phyloP scores from a whole-genome alignment of 257 asterid species.

The Leptodermis oblonga region DNA sequence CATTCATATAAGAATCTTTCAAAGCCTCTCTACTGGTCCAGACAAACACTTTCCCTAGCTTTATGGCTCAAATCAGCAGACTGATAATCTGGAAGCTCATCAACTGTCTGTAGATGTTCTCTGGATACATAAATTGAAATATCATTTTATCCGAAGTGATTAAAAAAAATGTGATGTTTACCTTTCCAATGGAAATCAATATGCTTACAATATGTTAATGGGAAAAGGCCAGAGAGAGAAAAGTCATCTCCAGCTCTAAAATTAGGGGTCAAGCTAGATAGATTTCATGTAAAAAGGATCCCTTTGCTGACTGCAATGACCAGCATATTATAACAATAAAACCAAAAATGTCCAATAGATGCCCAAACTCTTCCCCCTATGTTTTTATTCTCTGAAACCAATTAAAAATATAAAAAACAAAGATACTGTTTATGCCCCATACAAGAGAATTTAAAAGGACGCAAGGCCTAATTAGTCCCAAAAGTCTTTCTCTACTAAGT shows the following conservation, averaged over 20 bases:
- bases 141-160: not conserved
- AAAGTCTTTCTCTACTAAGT: not conserved
- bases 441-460: not conserved
- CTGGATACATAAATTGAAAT: not conserved
- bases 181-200: not conserved
- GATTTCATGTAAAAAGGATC: not conserved
- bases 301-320: not conserved
- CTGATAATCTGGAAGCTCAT: not conserved
- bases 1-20: not conserved
- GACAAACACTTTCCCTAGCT: not conserved
- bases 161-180: not conserved
- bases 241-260: not conserved
- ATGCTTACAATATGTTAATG: not conserved
- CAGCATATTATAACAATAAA: too few relatives aligned
- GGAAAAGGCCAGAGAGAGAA: not conserved
- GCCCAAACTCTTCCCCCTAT: not conserved
- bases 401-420: not conserved
- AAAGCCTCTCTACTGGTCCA: not conserved
- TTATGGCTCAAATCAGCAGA: not conserved
- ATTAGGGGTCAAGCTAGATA: not conserved
- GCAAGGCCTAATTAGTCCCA: not conserved
- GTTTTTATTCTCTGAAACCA: not conserved
- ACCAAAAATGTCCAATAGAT: not conserved
- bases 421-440: not conserved
- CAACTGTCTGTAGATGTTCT: not conserved